Percentiles rank a stretch among this genome's conserved stretches.
Evolutionary conservation across 768 basidiomycete genomes (phyloP).

Genomic region (Mycena alexandri): DNA sequence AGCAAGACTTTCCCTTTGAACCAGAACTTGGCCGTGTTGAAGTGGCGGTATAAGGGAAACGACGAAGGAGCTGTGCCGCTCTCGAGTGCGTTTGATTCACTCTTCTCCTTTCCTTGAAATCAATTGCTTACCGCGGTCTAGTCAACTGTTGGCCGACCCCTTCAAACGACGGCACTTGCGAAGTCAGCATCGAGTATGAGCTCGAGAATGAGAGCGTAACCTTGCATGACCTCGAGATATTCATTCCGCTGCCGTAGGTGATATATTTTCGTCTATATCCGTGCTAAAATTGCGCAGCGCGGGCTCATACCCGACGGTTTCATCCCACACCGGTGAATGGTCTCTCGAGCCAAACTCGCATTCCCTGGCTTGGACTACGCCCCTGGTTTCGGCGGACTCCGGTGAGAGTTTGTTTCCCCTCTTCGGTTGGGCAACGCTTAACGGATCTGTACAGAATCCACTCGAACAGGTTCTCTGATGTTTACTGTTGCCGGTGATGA

Average conservation of each 20-base stretch:
- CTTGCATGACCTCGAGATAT: slow-evolving; percentile 87
- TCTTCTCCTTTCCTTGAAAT: not conserved
- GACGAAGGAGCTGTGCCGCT: slow-evolving; percentile 94
- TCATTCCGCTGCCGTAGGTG: slow-evolving; percentile 93
- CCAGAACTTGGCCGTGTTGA: slow-evolving; percentile 87
- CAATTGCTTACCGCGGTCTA: slow-evolving; percentile 44
- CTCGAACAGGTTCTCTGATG: slow-evolving; percentile 86
- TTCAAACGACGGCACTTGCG: slow-evolving; percentile 90
- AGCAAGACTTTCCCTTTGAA: slow-evolving; percentile 88
- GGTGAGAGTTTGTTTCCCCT: slow-evolving; percentile 15
- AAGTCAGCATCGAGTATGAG: slow-evolving; percentile 97
- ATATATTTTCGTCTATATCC: slow-evolving; percentile 6
- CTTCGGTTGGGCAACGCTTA: not conserved
- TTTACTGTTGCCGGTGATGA: slow-evolving; percentile 92
- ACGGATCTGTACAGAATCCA: slow-evolving; percentile 38
- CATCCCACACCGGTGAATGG: slow-evolving; percentile 84
- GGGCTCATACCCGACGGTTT: slow-evolving; percentile 88
- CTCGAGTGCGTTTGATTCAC: slow-evolving; percentile 73
- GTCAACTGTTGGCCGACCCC: slow-evolving; percentile 99
- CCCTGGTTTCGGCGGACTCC: slow-evolving; percentile 72
- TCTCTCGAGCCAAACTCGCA: slow-evolving; percentile 83
- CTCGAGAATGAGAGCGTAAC: slow-evolving; percentile 87
- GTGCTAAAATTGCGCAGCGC: slow-evolving; percentile 53
- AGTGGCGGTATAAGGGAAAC: slow-evolving; percentile 92
- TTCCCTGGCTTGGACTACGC: slow-evolving; percentile 88